Evolutionary conservation across 192 early-diverging fungal genomes (phyloP).

Genomic region (Coemansia sp.): DNA sequence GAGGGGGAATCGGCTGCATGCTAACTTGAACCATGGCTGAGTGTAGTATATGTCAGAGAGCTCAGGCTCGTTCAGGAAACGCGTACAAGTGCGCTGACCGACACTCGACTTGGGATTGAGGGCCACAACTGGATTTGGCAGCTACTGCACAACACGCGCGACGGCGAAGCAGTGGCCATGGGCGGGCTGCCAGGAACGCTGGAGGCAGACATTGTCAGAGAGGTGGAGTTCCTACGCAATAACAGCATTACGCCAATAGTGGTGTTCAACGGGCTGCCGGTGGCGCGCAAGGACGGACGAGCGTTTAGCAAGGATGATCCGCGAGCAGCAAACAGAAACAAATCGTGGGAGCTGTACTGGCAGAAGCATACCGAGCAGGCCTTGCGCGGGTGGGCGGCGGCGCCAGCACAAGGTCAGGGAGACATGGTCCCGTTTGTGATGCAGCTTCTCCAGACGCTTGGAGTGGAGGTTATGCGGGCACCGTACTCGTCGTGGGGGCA

Average conservation of each 20-base stretch:
- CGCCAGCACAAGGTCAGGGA: slow-evolving; percentile 55
- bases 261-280: slow-evolving; percentile 70
- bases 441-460: slow-evolving; percentile 63
- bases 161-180: slow-evolving; percentile 60
- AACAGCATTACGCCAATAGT: slow-evolving; percentile 71
- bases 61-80: slow-evolving; percentile 57
- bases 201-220: slow-evolving; percentile 60
- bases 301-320: slow-evolving; percentile 63
- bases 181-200: slow-evolving; percentile 64
- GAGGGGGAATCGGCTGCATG: neutral
- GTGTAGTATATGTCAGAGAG: slow-evolving; percentile 50
- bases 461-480: slow-evolving; percentile 72
- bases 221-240: slow-evolving; percentile 56
- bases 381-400: slow-evolving; percentile 54
- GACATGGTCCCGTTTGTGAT: slow-evolving; percentile 68
- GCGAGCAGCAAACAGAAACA: slow-evolving; percentile 58
- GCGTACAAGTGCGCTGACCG: slow-evolving; percentile 58
- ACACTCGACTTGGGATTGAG: slow-evolving; percentile 74
- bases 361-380: slow-evolving; percentile 60
- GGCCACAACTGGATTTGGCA: slow-evolving; percentile 77
- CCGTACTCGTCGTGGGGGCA: slow-evolving; percentile 79
- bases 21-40: neutral
- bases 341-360: slow-evolving; percentile 69
- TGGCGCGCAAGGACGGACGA: slow-evolving; percentile 66
- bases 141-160: slow-evolving; percentile 56